Percentiles rank a stretch among this genome's conserved stretches.
Conservation (phyloP, 495 filamentous ascomycete species). For the Hypoxylon lenormandii region DNA sequence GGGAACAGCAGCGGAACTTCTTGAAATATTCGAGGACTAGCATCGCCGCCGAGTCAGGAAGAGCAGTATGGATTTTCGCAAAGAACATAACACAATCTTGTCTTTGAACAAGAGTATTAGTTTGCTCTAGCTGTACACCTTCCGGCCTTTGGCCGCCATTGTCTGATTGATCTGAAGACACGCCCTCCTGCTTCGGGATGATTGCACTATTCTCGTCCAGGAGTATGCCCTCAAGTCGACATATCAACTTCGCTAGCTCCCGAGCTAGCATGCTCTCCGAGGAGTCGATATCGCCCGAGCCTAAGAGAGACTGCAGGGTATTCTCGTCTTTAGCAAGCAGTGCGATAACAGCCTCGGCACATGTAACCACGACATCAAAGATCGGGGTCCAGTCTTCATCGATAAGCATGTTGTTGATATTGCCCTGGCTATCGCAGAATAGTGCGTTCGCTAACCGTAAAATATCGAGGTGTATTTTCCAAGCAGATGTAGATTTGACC, state of each 20-base stretch:
- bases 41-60: slow-evolving; percentile 70
- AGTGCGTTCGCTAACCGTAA: slow-evolving; percentile 66
- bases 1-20: slow-evolving; percentile 74
- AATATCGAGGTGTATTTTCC: slow-evolving; percentile 64
- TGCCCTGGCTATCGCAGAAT: slow-evolving; percentile 58
- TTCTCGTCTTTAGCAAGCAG: slow-evolving; percentile 44
- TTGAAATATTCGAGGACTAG: slow-evolving; percentile 70
- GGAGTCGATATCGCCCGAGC: slow-evolving; percentile 36
- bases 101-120: slow-evolving; percentile 65
- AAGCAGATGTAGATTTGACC: slow-evolving; percentile 67
- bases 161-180: slow-evolving; percentile 12
- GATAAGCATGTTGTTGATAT: slow-evolving; percentile 58
- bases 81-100: slow-evolving; percentile 78
- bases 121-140: slow-evolving; percentile 35
- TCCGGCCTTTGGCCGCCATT: slow-evolving; percentile 20
- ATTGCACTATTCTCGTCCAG: slow-evolving; percentile 37
- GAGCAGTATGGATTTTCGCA: slow-evolving; percentile 65
- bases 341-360: slow-evolving; percentile 56
- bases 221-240: slow-evolving; percentile 60
- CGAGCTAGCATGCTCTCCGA: slow-evolving; percentile 54
- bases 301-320: slow-evolving; percentile 46
- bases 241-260: slow-evolving; percentile 54
- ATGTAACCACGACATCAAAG: slow-evolving; percentile 60
- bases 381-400: slow-evolving; percentile 68
- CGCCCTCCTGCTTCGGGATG: slow-evolving; percentile 63